Base-by-base conservation (phyloP, 192 early-diverging fungal species). In the Geranomyces michiganensis region DNA sequence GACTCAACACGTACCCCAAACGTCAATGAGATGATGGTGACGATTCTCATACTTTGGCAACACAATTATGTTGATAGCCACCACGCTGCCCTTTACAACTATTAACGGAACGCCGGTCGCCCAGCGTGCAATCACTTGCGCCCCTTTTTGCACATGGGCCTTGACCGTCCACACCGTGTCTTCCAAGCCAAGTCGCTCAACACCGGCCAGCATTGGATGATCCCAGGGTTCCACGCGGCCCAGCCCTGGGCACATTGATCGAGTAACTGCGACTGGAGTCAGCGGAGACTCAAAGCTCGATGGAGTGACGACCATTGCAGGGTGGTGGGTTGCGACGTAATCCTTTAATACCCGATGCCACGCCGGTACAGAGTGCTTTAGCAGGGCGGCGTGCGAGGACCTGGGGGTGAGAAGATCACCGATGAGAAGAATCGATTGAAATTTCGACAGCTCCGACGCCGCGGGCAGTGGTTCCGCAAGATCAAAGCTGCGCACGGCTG, bases 1-100 rank as follows among this genome's bases (percentile, higher is more conserved):
- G n/a, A n/a, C n/a, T n/a, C n/a, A n/a, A n/a, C n/a, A 60, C 58
- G 17, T 60, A 26, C 58, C 58, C 22, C 31, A 26, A 26, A 60
- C 27, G 7, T 60, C 58, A 60, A 60, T 29, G 6, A 53, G 15
- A 17, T 26, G 51, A 53, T 53, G 3, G 24, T 53, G 3, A 17
- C 36, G 36, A 41, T 17, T 15, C 15, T 53, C n/a, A 53, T 15
- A 53, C 29, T 32, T 60, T 32, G 58, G 58, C 22, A 32, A 7
- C 30, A 32, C 58, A 17, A 60, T 32, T 27, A 60, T 60, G 31
- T 60, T 60, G 27, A 60, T 26, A 17, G 58, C 22, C 22, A 60
- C 58, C 19, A 60, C 27, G 58, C 31, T 60, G 5, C 31, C 58
- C 9, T 60, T 60, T 17, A 60, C 58, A 4, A 32, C 58, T 7